These are phyloP conservation scores for Blastocystis sp. DNA, from an alignment of 352 stramenopile genomes.

Conservation along the genomic window DNA sequence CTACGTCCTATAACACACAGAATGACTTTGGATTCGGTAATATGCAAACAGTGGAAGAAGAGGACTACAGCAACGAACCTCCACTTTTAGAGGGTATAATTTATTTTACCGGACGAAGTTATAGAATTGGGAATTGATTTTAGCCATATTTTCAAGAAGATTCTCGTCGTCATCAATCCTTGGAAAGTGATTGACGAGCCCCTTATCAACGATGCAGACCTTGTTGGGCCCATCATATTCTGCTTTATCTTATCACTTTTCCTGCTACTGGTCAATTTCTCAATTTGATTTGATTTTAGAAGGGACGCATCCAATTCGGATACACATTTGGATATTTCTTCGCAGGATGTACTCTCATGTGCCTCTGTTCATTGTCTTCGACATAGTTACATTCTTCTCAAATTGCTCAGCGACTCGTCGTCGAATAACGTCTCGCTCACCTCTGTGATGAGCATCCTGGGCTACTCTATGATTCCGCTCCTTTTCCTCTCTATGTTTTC, in stretches of 20 bases:
- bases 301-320: slow-evolving; percentile 31
- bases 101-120: not conserved
- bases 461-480: slow-evolving; percentile 49
- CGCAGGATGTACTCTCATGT: slow-evolving; percentile 31
- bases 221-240: slow-evolving; percentile 27
- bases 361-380: not conserved
- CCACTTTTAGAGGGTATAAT: slow-evolving; percentile 28
- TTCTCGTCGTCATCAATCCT: slow-evolving; percentile 47
- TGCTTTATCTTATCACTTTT: slow-evolving; percentile 31
- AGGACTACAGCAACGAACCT: slow-evolving; percentile 54
- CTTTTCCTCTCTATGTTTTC: not conserved
- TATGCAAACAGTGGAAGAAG: slow-evolving; percentile 53
- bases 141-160: slow-evolving; percentile 58
- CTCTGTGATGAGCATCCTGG: slow-evolving; percentile 39
- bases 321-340: slow-evolving; percentile 58
- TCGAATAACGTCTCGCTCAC: slow-evolving; percentile 16
- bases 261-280: not conserved
- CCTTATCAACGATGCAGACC: slow-evolving; percentile 18
- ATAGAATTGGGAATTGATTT: slow-evolving; percentile 61
- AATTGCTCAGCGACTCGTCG: slow-evolving; percentile 14
- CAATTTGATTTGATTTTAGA: not conserved
- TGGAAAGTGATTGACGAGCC: not conserved
- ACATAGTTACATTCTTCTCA: slow-evolving; percentile 37
- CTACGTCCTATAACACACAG: not conserved
- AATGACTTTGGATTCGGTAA: slow-evolving; percentile 58